phyloP scores from a whole-genome alignment of 495 filamentous ascomycete genomes.

The Terfezia boudieri region DNA sequence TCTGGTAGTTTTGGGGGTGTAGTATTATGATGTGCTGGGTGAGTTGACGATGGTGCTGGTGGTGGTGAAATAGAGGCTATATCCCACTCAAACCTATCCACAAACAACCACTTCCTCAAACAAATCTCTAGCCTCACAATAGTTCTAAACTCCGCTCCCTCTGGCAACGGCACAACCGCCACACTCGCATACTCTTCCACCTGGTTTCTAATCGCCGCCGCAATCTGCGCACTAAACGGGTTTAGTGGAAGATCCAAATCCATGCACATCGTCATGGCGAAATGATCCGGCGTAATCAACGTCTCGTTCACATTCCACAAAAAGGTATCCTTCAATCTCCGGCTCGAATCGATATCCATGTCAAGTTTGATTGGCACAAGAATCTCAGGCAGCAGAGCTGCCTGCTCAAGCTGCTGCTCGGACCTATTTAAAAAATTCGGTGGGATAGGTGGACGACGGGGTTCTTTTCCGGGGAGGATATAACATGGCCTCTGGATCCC shows the following conservation, averaged over 20 bases:
- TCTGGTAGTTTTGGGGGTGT: too few species aligned
- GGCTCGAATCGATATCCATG: conserved; percentile 50
- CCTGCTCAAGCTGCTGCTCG: conserved; percentile 58
- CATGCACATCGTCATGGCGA: conserved; percentile 71
- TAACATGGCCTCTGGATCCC: conserved; percentile 62
- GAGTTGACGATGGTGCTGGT: too few species aligned
- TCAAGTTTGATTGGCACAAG: conserved; percentile 94
- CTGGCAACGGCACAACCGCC: conserved; percentile 56
- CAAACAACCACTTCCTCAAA: conserved; percentile 75
- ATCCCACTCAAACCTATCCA: conserved; percentile 97
- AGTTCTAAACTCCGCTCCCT: conserved; percentile 20
- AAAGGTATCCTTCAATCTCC: conserved; percentile 78
- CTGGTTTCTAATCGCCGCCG: conserved; percentile 81
- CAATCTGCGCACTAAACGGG: conserved; percentile 46
- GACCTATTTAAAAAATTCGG: conserved; percentile 21
- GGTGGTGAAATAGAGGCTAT: conserved; percentile 28
- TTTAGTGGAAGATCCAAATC: conserved; percentile 79
- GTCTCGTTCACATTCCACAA: conserved; percentile 96
- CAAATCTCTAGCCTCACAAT: conserved; percentile 83
- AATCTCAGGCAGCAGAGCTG: conserved; percentile 65
- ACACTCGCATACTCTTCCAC: conserved; percentile 92
- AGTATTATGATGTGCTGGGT: too few species aligned
- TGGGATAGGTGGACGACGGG: not conserved
- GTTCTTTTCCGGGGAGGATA: conserved; percentile 16
- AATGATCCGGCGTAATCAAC: conserved; percentile 81